These are phyloP conservation scores for Carallia brachiata DNA, from an alignment of 345 rosid species.

Conservation along the genomic window DNA sequence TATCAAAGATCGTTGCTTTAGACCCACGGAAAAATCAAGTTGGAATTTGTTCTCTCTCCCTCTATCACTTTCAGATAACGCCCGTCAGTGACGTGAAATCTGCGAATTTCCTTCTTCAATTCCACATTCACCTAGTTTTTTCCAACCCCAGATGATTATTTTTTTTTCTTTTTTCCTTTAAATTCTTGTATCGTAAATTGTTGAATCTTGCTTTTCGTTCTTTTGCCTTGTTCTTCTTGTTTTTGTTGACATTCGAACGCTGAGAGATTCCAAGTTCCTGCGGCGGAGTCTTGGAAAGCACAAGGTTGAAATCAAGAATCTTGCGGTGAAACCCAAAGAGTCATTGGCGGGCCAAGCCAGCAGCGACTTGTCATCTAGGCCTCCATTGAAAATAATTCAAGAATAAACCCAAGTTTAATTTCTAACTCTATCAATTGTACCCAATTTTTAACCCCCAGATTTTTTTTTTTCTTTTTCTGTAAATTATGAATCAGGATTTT, in stretches of 20 bases:
- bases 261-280: not conserved
- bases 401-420: no score
- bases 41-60: not conserved
- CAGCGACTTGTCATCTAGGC: no score
- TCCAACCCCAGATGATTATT: not conserved
- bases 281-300: not conserved
- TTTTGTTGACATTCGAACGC: not conserved
- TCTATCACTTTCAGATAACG: not conserved
- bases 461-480: not conserved
- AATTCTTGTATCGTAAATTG: no score
- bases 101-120: constrained; percentile 2
- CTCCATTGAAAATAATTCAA: no score
- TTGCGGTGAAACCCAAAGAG: no score
- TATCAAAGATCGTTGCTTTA: not conserved
- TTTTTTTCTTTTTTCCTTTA: not conserved
- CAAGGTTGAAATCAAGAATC: not conserved
- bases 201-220: no score
- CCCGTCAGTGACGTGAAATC: not conserved
- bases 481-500: no score
- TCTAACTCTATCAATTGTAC: no score
- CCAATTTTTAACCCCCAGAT: no score
- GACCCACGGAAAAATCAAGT: not conserved
- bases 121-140: not conserved
- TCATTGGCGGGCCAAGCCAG: no score
- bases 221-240: not conserved